Conservation (phyloP, 495 filamentous ascomycete genomes). For the Pseudevernia furfuracea region DNA sequence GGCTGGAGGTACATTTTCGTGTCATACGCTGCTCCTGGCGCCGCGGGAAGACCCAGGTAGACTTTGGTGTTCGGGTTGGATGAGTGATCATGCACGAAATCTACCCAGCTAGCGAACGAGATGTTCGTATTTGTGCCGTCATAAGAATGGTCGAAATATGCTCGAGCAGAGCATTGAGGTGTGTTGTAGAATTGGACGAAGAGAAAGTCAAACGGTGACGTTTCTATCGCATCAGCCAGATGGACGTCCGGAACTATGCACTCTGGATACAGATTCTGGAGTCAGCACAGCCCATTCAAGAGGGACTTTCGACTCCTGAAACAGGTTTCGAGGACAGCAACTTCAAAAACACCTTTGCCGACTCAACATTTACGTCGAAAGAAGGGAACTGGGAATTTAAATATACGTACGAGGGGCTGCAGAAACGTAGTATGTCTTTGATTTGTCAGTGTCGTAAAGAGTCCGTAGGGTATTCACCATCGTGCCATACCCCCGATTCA, state of each 20-base stretch:
- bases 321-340: not conserved
- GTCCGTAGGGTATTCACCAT: constrained; percentile 48
- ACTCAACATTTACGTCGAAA: not conserved
- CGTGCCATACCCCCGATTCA: constrained; percentile 21
- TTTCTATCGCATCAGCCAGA: constrained; percentile 49
- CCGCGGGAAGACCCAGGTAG: constrained; percentile 58
- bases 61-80: constrained; percentile 58
- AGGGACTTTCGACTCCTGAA: not conserved
- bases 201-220: constrained; percentile 51
- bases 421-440: constrained; percentile 52
- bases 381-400: not conserved
- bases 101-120: constrained; percentile 65
- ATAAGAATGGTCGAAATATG: constrained; percentile 25
- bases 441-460: constrained; percentile 43
- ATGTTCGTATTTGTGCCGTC: constrained; percentile 40
- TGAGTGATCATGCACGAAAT: constrained; percentile 56
- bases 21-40: constrained; percentile 28
- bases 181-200: constrained; percentile 68
- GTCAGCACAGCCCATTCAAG: not conserved
- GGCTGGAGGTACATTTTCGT: constrained; percentile 40
- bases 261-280: constrained; percentile 24
- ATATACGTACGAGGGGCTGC: constrained; percentile 45
- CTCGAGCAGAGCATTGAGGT: constrained; percentile 34
- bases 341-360: not conserved
- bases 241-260: constrained; percentile 58